These are phyloP conservation scores for Phytophthora vignae DNA, from an alignment of 352 stramenopile genomes.

Conservation along the genomic window DNA sequence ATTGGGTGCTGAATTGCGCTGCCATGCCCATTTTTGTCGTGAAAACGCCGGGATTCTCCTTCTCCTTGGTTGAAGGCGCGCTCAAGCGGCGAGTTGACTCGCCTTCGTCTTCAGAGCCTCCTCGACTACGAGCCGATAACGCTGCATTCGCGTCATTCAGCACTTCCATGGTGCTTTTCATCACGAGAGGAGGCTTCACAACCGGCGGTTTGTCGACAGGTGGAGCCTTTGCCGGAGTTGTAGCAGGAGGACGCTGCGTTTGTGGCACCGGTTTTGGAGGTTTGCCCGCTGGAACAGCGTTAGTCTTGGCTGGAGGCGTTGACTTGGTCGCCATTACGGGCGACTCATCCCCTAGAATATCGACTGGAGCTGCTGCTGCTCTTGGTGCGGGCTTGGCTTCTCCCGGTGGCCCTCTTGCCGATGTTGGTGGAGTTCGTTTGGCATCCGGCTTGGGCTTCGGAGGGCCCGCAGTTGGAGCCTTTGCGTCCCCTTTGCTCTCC, in stretches of 20 bases:
- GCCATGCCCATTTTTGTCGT: slow-evolving; percentile 52
- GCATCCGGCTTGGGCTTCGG: slow-evolving; percentile 35
- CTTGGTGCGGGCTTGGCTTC: slow-evolving; percentile 44
- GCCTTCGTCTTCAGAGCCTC: slow-evolving; percentile 30
- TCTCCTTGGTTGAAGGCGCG: slow-evolving; percentile 14
- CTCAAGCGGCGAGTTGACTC: slow-evolving; percentile 26
- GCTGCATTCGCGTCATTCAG: slow-evolving; percentile 65
- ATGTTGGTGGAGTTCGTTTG: slow-evolving; percentile 36
- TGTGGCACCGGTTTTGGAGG: slow-evolving; percentile 28
- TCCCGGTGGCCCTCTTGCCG: slow-evolving; percentile 17
- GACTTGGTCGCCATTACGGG: slow-evolving; percentile 14
- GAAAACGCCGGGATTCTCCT: slow-evolving; percentile 31
- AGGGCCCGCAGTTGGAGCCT: slow-evolving; percentile 11
- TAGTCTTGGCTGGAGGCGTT: slow-evolving; percentile 5
- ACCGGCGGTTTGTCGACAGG: slow-evolving; percentile 31
- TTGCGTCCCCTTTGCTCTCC: slow-evolving; percentile 32
- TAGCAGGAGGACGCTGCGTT: slow-evolving; percentile 14
- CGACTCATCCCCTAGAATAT: slow-evolving; percentile 51
- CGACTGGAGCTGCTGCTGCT: slow-evolving; percentile 33
- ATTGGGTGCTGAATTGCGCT: slow-evolving; percentile 62
- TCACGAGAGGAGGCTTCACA: slow-evolving; percentile 41
- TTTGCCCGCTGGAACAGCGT: slow-evolving; percentile 17
- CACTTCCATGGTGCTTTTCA: slow-evolving; percentile 80
- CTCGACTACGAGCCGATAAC: slow-evolving; percentile 41
- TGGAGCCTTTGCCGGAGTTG: slow-evolving; percentile 23